Conservation (phyloP, 805 yeast genomes). For the Candida nanaspora region DNA sequence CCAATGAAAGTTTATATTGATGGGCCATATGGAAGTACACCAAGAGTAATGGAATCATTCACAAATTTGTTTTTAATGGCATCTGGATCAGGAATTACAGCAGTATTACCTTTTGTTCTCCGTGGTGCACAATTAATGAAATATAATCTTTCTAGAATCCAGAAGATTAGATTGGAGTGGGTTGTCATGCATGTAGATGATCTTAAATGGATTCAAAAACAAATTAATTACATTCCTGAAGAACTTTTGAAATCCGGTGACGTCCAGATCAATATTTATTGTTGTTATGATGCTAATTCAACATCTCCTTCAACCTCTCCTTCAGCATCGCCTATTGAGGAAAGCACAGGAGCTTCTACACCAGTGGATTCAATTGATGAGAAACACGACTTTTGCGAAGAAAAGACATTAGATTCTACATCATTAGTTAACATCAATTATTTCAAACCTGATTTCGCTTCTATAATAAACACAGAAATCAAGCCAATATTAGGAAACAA, state of each 20-base stretch:
- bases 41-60: slow-evolving; percentile 38
- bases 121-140: slow-evolving; percentile 19
- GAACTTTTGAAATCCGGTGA: slow-evolving; percentile 13
- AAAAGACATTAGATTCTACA: too few species aligned
- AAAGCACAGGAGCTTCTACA: background rate
- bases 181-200: slow-evolving; percentile 27
- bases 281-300: background rate
- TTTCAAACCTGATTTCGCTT: slow-evolving; percentile 16
- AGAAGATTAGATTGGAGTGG: slow-evolving; percentile 38
- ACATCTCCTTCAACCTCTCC: background rate
- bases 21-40: slow-evolving; percentile 53
- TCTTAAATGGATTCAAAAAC: slow-evolving; percentile 33
- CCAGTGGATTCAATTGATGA: background rate
- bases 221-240: slow-evolving; percentile 27
- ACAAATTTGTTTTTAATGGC: slow-evolving; percentile 34
- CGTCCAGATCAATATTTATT: slow-evolving; percentile 12
- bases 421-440: slow-evolving; percentile 12
- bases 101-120: slow-evolving; percentile 34
- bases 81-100: slow-evolving; percentile 49
- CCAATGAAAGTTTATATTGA: slow-evolving; percentile 33
- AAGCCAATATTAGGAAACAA: slow-evolving; percentile 11
- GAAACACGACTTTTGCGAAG: background rate
- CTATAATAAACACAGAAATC: slow-evolving; percentile 11
- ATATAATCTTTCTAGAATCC: slow-evolving; percentile 11
- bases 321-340: background rate